A percentile compares a stretch with the other conserved stretches of the same genome.
Conservation (phyloP, 2,329 filamentous ascomycete species). For the Fusarium buharicum region DNA sequence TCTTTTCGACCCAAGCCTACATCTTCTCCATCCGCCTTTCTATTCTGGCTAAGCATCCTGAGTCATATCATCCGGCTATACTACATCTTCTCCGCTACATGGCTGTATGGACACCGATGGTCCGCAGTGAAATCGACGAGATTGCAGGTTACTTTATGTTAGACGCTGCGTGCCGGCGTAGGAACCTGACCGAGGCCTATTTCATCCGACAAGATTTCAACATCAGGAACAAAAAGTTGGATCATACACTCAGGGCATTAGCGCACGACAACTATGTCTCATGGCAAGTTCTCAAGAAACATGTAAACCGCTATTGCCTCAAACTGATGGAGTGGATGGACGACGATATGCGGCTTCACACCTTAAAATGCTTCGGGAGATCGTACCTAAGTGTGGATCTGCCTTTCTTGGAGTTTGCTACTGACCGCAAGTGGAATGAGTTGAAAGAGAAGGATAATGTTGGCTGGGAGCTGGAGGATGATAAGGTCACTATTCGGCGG, state of each 20-base stretch:
- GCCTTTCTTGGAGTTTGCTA: constrained; percentile 73
- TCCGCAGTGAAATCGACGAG: constrained; percentile 78
- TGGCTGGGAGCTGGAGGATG: constrained; percentile 83
- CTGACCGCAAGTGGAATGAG: constrained; percentile 76
- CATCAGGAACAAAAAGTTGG: constrained; percentile 74
- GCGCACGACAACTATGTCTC: constrained; percentile 83
- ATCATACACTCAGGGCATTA: constrained; percentile 74
- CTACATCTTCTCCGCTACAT: constrained; percentile 79
- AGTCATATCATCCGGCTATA: constrained; percentile 90
- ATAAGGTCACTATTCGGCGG: constrained; percentile 79
- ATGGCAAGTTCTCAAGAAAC: constrained; percentile 76
- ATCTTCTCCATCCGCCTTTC: constrained; percentile 89
- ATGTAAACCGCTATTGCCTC: constrained; percentile 82
- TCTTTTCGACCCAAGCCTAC: constrained; percentile 89
- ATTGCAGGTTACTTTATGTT: constrained; percentile 84
- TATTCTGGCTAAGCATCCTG: constrained; percentile 82
- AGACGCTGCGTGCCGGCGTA: constrained; percentile 86
- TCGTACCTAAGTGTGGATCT: constrained; percentile 80
- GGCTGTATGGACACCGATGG: constrained; percentile 74
- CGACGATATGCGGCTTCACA: constrained; percentile 76
- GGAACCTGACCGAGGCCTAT: constrained; percentile 78
- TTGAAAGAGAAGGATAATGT: constrained; percentile 76
- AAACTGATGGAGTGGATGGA: constrained; percentile 85
- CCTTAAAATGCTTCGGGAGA: constrained; percentile 86
- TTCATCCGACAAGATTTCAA: constrained; percentile 69